phyloP scores from a whole-genome alignment of 192 early-diverging fungal species.

The Linnemannia elongata region DNA sequence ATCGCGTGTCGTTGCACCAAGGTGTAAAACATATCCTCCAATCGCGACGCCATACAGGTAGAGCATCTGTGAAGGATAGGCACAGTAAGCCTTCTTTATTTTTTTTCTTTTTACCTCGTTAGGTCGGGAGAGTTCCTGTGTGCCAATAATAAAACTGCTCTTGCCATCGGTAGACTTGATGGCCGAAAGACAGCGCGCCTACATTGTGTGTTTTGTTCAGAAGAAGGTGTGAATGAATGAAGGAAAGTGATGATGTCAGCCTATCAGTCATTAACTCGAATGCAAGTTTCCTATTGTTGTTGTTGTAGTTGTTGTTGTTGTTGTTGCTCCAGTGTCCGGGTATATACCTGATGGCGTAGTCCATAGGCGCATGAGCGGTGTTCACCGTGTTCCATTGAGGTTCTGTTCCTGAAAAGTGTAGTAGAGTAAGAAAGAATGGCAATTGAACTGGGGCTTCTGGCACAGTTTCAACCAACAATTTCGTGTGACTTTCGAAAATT shows the following conservation, averaged over 20 bases:
- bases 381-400: conserved; percentile 44
- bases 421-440: neutral
- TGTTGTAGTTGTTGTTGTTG: neutral
- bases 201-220: neutral
- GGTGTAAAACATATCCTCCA: neutral
- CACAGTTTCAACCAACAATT: neutral
- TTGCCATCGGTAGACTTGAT: conserved; percentile 73
- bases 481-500: neutral
- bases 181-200: conserved; percentile 74
- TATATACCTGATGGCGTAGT: conserved; percentile 71
- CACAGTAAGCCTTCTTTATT: no score
- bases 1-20: no score
- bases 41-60: no score
- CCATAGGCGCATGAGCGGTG: conserved; percentile 73
- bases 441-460: neutral
- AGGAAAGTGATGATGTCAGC: neutral
- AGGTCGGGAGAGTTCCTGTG: conserved; percentile 65
- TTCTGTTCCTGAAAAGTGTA: neutral
- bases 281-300: neutral
- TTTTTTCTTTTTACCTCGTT: conserved; percentile 69
- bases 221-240: neutral
- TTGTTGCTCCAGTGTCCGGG: neutral
- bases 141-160: conserved; percentile 82
- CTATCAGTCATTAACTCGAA: neutral
- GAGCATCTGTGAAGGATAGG: no score